Evolutionary conservation across 305 asterid species (phyloP).

Genomic region (Striga hermonthica): DNA sequence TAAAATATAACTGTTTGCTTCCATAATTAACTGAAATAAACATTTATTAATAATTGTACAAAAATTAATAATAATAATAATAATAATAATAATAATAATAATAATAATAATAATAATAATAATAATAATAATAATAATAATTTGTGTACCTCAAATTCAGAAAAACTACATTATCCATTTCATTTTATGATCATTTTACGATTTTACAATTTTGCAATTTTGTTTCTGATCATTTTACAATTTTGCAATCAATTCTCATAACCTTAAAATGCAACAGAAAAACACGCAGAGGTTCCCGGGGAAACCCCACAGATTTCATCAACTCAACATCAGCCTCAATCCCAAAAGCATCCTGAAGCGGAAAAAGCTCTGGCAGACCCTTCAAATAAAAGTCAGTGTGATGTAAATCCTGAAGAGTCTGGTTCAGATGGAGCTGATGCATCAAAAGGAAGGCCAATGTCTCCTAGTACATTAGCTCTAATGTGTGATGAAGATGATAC

Average conservation of each 20-base stretch:
- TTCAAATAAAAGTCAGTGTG: constrained; percentile 43
- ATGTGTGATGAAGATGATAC: constrained; percentile 91
- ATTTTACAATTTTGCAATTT: too few relatives aligned
- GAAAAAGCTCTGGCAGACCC: constrained; percentile 41
- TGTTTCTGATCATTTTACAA: constrained; percentile 14
- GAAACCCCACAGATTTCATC: constrained; percentile 49
- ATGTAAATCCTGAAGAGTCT: constrained; percentile 45
- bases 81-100: too few relatives aligned
- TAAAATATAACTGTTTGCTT: too few relatives aligned
- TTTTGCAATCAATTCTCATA: constrained; percentile 21
- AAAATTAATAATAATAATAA: too few relatives aligned
- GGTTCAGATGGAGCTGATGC: constrained; percentile 60
- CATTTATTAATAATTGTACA: too few relatives aligned
- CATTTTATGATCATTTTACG: too few relatives aligned
- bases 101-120: too few relatives aligned
- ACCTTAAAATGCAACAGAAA: constrained; percentile 42
- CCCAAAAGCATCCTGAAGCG: constrained; percentile 38
- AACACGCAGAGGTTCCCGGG: constrained; percentile 44
- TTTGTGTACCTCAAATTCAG: too few relatives aligned
- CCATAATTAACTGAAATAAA: too few relatives aligned
- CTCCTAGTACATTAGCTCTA: constrained; percentile 93
- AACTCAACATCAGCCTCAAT: constrained; percentile 45
- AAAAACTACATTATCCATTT: too few relatives aligned
- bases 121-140: too few relatives aligned
- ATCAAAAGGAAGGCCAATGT: constrained; percentile 75